These are phyloP conservation scores for Populus tomentosa DNA, from an alignment of 441 rosid genomes.

Conservation along the genomic window DNA sequence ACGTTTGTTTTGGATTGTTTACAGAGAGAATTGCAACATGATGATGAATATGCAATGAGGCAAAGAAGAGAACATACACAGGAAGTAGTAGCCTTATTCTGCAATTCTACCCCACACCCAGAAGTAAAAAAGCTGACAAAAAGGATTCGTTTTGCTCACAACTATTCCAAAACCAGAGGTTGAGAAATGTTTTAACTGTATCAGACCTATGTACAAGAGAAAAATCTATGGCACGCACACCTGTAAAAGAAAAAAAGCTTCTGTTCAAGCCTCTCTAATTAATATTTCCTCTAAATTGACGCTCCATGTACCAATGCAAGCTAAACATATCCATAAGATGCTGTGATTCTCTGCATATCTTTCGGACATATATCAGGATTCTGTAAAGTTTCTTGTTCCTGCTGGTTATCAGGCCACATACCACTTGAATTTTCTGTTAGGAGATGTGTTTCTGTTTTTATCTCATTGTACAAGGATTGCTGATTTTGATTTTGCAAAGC, in stretches of 20 bases:
- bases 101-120: constrained; percentile 35
- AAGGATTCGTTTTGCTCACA: constrained; percentile 21
- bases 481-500: constrained; percentile 43
- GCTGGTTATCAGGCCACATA: constrained; percentile 42
- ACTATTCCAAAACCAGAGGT: constrained; percentile 23
- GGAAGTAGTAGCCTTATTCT: constrained; percentile 28
- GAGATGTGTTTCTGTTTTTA: constrained; percentile 51
- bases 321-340: constrained; percentile 47
- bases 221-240: constrained; percentile 32
- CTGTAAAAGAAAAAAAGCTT: constrained; percentile 19
- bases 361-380: constrained; percentile 33
- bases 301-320: not conserved
- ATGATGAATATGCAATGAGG: constrained; percentile 27
- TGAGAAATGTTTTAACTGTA: constrained; percentile 23
- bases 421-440: constrained; percentile 26
- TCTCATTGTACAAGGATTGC: constrained; percentile 42
- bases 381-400: constrained; percentile 28
- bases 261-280: not conserved
- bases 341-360: constrained; percentile 47
- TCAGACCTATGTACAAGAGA: constrained; percentile 45
- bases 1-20: constrained; percentile 20
- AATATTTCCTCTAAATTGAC: not conserved
- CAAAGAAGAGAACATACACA: constrained; percentile 19
- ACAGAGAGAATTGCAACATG: constrained; percentile 26
- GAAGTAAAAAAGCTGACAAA: constrained; percentile 9